Evolutionary conservation across 371 early-diverging fungal genomes (phyloP).

Genomic region (Mortierella sp.): DNA sequence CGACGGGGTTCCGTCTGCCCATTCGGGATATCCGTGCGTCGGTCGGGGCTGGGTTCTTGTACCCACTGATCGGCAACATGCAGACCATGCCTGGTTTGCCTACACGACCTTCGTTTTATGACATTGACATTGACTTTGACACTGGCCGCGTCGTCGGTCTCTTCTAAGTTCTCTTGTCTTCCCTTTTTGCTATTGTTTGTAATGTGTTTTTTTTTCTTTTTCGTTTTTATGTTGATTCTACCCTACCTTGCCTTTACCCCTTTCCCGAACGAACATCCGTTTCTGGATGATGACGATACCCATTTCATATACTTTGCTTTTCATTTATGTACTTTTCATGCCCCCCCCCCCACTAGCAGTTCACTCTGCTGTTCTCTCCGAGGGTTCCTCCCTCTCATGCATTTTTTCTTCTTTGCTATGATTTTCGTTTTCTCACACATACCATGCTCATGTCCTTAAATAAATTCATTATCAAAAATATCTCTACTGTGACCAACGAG

Average conservation of each 20-base stretch:
- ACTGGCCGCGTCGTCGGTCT: conserved; percentile 88
- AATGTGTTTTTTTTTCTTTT: neutral
- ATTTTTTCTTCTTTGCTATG: no score
- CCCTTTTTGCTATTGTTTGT: neutral
- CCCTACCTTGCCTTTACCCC: no score
- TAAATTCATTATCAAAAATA: no score
- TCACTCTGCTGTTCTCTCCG: no score
- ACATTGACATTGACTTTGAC: conserved; percentile 93
- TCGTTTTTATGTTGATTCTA: no score
- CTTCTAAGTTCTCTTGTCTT: conserved; percentile 69
- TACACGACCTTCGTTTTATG: conserved; percentile 97
- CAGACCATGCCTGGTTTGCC: conserved; percentile 98
- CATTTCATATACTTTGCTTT: neutral
- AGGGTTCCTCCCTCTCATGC: no score
- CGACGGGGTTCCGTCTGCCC: conserved; percentile 92
- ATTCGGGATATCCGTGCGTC: conserved; percentile 94
- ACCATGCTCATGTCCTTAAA: no score
- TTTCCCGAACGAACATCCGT: neutral
- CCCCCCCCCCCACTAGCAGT: neutral
- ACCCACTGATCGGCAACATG: conserved; percentile 96
- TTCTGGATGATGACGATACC: conserved; percentile 6
- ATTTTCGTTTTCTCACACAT: no score
- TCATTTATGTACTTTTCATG: neutral
- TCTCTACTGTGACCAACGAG: no score
- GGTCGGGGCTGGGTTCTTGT: conserved; percentile 98